Percentiles rank a stretch among this genome's conserved stretches.
Evolutionary conservation across 345 rosid species (phyloP).

Genomic region (Garcia nutans): DNA sequence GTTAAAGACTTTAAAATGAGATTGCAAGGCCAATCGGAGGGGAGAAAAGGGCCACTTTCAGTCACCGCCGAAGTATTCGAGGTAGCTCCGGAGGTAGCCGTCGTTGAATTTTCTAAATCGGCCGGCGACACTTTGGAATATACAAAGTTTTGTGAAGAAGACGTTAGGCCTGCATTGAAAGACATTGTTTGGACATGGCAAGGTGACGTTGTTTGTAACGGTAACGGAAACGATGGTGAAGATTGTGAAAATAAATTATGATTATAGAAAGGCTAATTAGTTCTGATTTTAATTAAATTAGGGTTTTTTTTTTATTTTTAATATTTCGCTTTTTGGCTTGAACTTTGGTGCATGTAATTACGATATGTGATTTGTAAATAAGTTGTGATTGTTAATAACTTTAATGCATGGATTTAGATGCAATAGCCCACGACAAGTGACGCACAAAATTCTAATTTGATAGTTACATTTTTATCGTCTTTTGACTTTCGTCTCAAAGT

Average conservation of each 20-base stretch:
- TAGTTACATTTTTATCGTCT: too few species aligned
- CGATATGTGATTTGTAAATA: neutral
- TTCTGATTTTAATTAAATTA: neutral
- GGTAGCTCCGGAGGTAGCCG: conserved; percentile 38
- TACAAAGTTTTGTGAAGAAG: conserved; percentile 29
- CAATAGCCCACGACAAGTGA: too few species aligned
- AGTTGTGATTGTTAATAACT: neutral
- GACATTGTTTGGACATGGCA: conserved; percentile 88
- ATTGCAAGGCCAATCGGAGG: conserved; percentile 20
- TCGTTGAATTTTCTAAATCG: conserved; percentile 45
- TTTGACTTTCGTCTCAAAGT: too few species aligned
- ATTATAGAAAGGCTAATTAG: neutral
- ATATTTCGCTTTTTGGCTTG: neutral
- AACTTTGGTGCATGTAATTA: neutral
- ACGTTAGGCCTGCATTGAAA: conserved; percentile 32
- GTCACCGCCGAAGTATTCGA: conserved; percentile 39
- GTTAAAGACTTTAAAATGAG: conserved; percentile 28
- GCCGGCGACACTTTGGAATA: conserved; percentile 38
- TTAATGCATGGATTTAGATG: neutral
- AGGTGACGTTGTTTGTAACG: conserved; percentile 50
- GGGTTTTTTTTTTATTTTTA: neutral
- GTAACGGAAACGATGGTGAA: neutral
- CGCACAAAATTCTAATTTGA: too few species aligned
- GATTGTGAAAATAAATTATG: neutral
- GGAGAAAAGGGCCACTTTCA: conserved; percentile 29